Evolutionary conservation across 176 grass and related monocot species (phyloP).

Genomic region (Musa schizocarpa): DNA sequence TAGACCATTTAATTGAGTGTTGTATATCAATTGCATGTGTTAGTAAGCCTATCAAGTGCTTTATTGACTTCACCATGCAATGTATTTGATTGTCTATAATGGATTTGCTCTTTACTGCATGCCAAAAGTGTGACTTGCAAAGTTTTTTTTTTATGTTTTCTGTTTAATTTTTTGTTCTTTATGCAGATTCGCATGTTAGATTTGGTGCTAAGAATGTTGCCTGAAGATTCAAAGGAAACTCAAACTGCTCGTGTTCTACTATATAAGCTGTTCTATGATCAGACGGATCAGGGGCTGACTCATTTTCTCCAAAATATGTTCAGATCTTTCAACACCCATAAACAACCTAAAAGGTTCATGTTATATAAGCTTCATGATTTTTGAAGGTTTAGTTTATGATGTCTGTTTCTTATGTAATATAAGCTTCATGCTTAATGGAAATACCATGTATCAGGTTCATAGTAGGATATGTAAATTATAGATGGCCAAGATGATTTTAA

Average conservation of each 20-base stretch:
- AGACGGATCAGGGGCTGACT: constrained; percentile 86
- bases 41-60: no score
- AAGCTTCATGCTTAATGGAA: no score
- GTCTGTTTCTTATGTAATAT: no score
- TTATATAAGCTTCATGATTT: neutral
- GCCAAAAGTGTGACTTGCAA: neutral
- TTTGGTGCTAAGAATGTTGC: constrained; percentile 75
- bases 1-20: neutral
- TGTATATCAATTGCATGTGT: neutral
- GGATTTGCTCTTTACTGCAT: neutral
- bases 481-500: no score
- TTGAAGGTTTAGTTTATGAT: neutral
- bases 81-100: neutral
- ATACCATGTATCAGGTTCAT: no score
- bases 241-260: constrained; percentile 76
- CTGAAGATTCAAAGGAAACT: constrained; percentile 72
- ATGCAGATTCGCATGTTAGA: constrained; percentile 88
- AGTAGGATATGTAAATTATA: no score
- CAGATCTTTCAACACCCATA: constrained; percentile 82
- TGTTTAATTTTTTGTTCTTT: constrained; percentile 3
- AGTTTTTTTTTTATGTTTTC: neutral
- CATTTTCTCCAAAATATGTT: constrained; percentile 83
- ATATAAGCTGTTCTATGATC: constrained; percentile 97
- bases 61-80: no score
- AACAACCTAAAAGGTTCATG: constrained; percentile 87